Evolutionary conservation across 2,329 filamentous ascomycete species (phyloP).

Genomic region (Alternaria atra): DNA sequence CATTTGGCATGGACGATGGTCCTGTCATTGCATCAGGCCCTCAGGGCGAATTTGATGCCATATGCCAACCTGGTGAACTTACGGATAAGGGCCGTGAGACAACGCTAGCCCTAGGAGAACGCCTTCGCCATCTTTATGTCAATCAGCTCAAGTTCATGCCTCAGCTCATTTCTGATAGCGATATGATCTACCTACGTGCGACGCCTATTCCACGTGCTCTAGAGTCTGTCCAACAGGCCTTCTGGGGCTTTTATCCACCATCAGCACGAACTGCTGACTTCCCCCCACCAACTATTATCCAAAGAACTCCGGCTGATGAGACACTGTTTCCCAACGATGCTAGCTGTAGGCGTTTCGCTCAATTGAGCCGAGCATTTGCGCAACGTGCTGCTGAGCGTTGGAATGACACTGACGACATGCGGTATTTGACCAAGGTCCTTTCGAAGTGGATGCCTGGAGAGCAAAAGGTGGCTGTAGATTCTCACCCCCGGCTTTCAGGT

Average conservation of each 20-base stretch:
- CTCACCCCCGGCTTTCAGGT: constrained; percentile 82
- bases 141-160: constrained; percentile 61
- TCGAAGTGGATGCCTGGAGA: constrained; percentile 85
- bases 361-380: constrained; percentile 59
- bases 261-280: constrained; percentile 54
- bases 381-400: constrained; percentile 57
- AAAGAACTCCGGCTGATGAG: constrained; percentile 57
- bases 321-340: constrained; percentile 62
- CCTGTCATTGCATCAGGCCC: constrained; percentile 75
- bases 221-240: constrained; percentile 61
- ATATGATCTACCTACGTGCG: constrained; percentile 58
- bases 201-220: constrained; percentile 61
- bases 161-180: constrained; percentile 51
- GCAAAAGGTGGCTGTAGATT: constrained; percentile 78
- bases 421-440: constrained; percentile 78
- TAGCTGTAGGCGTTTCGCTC: constrained; percentile 58
- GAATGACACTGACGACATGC: constrained; percentile 77
- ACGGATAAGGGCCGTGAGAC: constrained; percentile 61
- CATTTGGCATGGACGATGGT: constrained; percentile 72
- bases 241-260: constrained; percentile 59
- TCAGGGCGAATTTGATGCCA: constrained; percentile 73
- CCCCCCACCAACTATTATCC: constrained; percentile 56
- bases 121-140: constrained; percentile 60
- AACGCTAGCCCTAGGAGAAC: constrained; percentile 58
- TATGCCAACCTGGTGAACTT: constrained; percentile 67